phyloP scores from a whole-genome alignment of 768 basidiomycete genomes.

The Trametes punicea region DNA sequence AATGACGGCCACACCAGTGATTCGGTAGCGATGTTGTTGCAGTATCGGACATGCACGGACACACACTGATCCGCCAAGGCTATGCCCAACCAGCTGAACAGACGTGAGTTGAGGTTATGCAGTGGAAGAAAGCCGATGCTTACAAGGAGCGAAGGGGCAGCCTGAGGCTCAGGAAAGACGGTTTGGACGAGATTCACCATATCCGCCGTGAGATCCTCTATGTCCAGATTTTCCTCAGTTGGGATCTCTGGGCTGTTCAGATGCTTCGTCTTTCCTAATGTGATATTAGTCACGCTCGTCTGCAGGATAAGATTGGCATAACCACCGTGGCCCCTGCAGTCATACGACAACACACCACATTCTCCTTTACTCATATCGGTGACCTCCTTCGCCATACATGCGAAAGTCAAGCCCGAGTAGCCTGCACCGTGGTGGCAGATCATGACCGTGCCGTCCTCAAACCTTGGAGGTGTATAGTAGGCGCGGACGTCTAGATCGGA shows the following conservation, averaged over 20 bases:
- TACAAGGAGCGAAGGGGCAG: slow-evolving; percentile 75
- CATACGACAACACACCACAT: slow-evolving; percentile 77
- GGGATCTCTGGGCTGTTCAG: slow-evolving; percentile 32
- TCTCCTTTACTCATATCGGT: slow-evolving; percentile 56
- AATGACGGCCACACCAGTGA: slow-evolving; percentile 73
- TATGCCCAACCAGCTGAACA: slow-evolving; percentile 67
- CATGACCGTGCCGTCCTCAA: slow-evolving; percentile 59
- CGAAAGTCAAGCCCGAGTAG: slow-evolving; percentile 86
- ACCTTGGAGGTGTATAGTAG: slow-evolving; percentile 77
- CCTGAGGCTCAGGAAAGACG: slow-evolving; percentile 61
- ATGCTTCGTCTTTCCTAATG: slow-evolving; percentile 61
- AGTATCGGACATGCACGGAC: slow-evolving; percentile 67
- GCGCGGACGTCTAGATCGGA: slow-evolving; percentile 68
- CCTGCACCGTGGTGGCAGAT: slow-evolving; percentile 97
- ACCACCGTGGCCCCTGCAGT: slow-evolving; percentile 87
- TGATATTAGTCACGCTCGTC: neutral
- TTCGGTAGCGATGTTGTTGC: slow-evolving; percentile 61
- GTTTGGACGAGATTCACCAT: slow-evolving; percentile 65
- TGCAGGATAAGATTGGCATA: neutral
- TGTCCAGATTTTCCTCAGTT: slow-evolving; percentile 56
- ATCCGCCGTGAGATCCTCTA: slow-evolving; percentile 71
- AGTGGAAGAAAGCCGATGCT: slow-evolving; percentile 23
- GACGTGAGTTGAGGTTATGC: neutral
- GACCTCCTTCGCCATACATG: slow-evolving; percentile 84
- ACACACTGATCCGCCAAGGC: slow-evolving; percentile 93